phyloP scores from a whole-genome alignment of 2,329 filamentous ascomycete genomes.

The Colletotrichum sp. region DNA sequence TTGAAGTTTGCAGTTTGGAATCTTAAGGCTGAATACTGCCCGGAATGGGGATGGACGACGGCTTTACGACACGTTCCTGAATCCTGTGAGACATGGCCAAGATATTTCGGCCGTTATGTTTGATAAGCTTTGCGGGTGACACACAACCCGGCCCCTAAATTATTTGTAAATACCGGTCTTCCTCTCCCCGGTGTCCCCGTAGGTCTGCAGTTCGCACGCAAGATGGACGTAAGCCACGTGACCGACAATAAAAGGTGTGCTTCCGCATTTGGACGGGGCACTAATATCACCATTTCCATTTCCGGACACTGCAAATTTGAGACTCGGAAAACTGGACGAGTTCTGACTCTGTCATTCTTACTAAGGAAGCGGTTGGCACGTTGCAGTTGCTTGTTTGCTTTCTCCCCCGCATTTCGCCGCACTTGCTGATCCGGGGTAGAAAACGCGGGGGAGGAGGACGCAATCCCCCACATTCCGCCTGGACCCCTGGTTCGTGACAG shows the following conservation, averaged over 20 bases:
- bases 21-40: neutral
- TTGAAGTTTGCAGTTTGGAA: neutral
- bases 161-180: neutral
- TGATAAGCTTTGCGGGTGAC: neutral
- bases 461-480: neutral
- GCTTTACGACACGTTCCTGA: neutral
- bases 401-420: neutral
- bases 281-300: neutral
- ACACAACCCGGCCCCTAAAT: neutral
- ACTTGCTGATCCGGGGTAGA: neutral
- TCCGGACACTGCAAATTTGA: neutral
- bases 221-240: neutral
- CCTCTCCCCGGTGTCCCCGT: neutral
- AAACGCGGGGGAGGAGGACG: neutral
- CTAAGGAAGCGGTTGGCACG: neutral
- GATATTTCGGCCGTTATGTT: neutral
- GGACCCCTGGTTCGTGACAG: neutral
- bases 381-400: neutral
- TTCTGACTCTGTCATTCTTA: neutral
- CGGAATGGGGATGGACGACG: neutral
- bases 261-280: neutral
- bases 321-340: neutral
- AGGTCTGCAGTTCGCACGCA: neutral
- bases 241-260: neutral
- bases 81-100: neutral